phyloP scores from a whole-genome alignment of 257 asterid species.

The Nicotiana benthamiana region DNA sequence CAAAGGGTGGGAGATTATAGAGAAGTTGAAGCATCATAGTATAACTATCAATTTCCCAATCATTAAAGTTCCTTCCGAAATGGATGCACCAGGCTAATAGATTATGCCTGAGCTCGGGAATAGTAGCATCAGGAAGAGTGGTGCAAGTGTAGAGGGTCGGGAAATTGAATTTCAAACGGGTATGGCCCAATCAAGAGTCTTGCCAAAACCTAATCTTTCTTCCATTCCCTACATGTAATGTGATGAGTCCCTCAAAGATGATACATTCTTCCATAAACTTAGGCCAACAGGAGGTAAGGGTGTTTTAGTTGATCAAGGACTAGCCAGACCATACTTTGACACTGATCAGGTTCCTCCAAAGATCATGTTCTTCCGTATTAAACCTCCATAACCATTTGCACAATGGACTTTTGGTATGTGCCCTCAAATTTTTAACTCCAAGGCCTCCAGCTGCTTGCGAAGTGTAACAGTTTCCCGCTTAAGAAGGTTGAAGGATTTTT shows the following conservation, averaged over 20 bases:
- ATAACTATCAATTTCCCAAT: not conserved
- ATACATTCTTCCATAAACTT: not conserved
- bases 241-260: not conserved
- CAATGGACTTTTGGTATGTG: no score
- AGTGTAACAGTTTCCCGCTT: no score
- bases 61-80: not conserved
- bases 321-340: not conserved
- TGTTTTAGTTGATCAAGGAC: not conserved
- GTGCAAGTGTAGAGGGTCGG: not conserved
- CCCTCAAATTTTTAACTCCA: no score
- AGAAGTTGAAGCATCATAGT: not conserved
- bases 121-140: not conserved
- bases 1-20: not conserved
- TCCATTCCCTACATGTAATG: not conserved
- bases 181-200: not conserved
- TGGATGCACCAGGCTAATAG: not conserved
- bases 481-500: no score
- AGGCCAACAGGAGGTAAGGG: not conserved
- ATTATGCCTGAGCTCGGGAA: not conserved
- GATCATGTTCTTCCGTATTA: no score
- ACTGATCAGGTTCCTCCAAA: not conserved
- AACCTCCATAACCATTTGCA: no score
- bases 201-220: not conserved
- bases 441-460: no score
- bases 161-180: not conserved